Evolutionary conservation across 495 filamentous ascomycete genomes (phyloP).

Genomic region (Trichoderma virens): DNA sequence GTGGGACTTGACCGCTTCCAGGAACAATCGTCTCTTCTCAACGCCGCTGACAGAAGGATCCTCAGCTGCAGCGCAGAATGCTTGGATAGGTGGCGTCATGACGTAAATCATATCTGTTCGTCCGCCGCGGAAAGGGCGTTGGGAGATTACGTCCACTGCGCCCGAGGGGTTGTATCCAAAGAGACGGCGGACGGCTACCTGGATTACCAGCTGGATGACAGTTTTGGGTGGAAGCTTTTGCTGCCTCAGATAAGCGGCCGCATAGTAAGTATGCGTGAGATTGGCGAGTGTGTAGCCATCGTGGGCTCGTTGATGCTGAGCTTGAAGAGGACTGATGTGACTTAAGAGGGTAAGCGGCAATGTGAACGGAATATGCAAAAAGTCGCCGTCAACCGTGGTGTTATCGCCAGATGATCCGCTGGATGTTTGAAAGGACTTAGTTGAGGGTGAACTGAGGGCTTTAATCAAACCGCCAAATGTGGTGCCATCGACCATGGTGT

Average conservation of each 20-base stretch:
- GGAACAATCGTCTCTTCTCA: not conserved
- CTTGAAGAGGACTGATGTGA: not conserved
- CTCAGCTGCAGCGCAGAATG: not conserved
- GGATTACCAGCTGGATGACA: not conserved
- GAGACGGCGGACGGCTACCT: not conserved
- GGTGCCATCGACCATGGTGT: constrained; percentile 73
- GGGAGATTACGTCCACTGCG: not conserved
- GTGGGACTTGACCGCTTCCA: not conserved
- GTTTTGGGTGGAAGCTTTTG: not conserved
- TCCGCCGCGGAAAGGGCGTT: not conserved
- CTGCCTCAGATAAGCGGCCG: not conserved
- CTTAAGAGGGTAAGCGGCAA: not conserved
- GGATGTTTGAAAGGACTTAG: not conserved
- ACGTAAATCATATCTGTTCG: not conserved
- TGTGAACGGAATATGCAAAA: not conserved
- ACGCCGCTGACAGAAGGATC: not conserved
- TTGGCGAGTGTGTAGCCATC: not conserved
- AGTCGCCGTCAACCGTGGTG: not conserved
- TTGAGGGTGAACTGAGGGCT: not conserved
- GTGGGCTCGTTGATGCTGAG: not conserved
- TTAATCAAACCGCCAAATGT: constrained; percentile 21
- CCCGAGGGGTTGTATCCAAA: not conserved
- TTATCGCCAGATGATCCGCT: too few species aligned
- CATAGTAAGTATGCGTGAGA: not conserved
- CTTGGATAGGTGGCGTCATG: not conserved